Conservation (phyloP, 1,284 basidiomycete genomes). For the Trametes polyzona region DNA sequence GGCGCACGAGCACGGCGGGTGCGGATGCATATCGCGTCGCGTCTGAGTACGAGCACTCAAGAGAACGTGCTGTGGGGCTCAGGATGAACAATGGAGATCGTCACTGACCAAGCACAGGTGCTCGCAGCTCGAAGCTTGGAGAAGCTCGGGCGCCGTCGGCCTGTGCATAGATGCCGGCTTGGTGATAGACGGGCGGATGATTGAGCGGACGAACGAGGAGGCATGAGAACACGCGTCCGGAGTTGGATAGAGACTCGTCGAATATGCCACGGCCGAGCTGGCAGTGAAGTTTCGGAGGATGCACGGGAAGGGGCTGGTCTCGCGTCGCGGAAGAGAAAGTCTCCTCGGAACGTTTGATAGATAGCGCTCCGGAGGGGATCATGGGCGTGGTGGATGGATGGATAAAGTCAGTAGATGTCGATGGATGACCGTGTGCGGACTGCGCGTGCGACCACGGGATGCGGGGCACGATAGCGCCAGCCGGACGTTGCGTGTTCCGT, state of each 20-base stretch:
- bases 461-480: constrained; percentile 4
- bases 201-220: neutral
- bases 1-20: neutral
- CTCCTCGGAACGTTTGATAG: neutral
- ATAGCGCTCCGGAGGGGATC: neutral
- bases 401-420: neutral
- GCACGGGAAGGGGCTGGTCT: neutral
- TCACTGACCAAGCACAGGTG: no score
- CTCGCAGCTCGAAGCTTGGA: no score
- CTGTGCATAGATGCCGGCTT: constrained; percentile 3
- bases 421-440: neutral
- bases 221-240: neutral
- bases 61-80: neutral
- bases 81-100: neutral
- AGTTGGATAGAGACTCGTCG: neutral
- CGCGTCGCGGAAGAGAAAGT: neutral
- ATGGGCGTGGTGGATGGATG: neutral
- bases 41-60: no score
- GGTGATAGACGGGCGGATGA: neutral
- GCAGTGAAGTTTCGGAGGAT: neutral
- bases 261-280: neutral
- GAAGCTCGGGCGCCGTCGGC: neutral
- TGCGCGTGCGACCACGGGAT: neutral
- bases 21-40: no score
- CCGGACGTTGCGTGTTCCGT: constrained; percentile 1